Evolutionary conservation across 2,329 filamentous ascomycete genomes (phyloP).

Genomic region (Aspergillus sp.): DNA sequence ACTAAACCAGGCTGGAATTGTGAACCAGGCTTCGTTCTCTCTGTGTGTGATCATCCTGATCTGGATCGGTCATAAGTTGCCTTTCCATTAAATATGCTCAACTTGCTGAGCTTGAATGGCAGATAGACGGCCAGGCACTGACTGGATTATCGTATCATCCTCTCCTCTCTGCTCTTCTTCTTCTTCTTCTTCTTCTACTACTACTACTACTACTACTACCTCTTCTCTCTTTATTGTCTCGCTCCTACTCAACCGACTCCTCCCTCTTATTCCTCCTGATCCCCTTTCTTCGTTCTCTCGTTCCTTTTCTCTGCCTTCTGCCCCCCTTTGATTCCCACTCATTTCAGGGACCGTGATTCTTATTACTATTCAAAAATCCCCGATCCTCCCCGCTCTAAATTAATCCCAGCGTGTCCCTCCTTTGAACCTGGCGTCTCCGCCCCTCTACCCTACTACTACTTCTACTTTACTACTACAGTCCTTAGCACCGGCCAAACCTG

Average conservation of each 20-base stretch:
- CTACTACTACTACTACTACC: constrained; percentile 20
- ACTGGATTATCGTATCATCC: background rate
- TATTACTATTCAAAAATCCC: background rate
- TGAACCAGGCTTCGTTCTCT: constrained; percentile 1
- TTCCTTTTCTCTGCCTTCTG: constrained; percentile 4
- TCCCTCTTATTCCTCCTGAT: constrained; percentile 18
- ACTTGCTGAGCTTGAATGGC: background rate
- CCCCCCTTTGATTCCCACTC: background rate
- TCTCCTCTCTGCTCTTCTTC: constrained; percentile 1
- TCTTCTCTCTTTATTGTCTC: too few relatives aligned
- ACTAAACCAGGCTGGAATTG: background rate
- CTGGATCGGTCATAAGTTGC: constrained; percentile 6
- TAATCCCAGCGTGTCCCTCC: background rate
- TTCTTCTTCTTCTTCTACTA: constrained; percentile 7
- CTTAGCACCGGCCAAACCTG: background rate
- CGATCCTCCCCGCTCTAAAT: background rate
- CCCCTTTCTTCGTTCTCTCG: constrained; percentile 24
- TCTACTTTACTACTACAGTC: background rate
- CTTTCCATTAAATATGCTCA: background rate
- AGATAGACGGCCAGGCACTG: background rate
- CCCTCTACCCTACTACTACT: background rate
- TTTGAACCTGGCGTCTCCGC: background rate
- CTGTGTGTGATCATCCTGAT: background rate
- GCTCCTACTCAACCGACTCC: too few relatives aligned
- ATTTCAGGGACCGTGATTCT: background rate